Percentiles rank a stretch among this genome's conserved stretches.
Evolutionary conservation across 192 early-diverging fungal species (phyloP).

Genomic region (Coemansia sp.): DNA sequence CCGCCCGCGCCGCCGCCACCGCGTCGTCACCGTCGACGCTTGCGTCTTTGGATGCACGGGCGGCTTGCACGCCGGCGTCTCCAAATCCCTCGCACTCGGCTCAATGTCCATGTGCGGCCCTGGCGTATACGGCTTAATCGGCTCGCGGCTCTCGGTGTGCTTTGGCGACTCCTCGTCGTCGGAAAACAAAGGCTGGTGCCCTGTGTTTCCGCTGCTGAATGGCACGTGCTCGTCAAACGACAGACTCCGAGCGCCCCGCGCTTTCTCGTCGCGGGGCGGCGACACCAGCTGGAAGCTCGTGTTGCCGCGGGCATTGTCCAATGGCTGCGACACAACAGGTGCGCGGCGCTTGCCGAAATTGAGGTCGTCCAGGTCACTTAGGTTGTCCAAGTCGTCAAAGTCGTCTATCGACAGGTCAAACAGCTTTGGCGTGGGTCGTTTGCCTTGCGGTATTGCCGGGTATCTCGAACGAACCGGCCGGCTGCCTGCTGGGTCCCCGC

Average conservation of each 20-base stretch:
- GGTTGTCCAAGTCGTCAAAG: conserved; percentile 25
- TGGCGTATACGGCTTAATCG: conserved; percentile 13
- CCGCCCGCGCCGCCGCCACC: conserved; percentile 44
- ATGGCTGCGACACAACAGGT: not conserved
- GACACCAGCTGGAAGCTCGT: conserved; percentile 6
- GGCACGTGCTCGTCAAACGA: conserved; percentile 14
- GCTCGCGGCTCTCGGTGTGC: conserved; percentile 3
- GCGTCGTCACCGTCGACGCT: conserved; percentile 38
- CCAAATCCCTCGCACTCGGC: not conserved
- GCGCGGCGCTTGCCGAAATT: conserved; percentile 17
- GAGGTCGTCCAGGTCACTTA: conserved; percentile 50
- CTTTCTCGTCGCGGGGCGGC: not conserved
- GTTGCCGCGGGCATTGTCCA: not conserved
- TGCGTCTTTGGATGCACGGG: conserved; percentile 32
- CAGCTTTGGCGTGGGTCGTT: conserved; percentile 10
- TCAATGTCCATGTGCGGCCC: not conserved
- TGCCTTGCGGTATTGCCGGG: conserved; percentile 10
- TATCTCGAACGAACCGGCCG: conserved; percentile 12
- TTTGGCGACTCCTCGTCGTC: not conserved
- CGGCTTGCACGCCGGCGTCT: conserved; percentile 50
- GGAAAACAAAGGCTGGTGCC: too few relatives aligned
- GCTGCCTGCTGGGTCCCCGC: not conserved
- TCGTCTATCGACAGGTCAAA: conserved; percentile 37
- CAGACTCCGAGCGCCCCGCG: conserved; percentile 5
- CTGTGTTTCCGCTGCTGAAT: too few relatives aligned